Conservation (phyloP, 2,329 filamentous ascomycete species). For the Beauveria caledonica region DNA sequence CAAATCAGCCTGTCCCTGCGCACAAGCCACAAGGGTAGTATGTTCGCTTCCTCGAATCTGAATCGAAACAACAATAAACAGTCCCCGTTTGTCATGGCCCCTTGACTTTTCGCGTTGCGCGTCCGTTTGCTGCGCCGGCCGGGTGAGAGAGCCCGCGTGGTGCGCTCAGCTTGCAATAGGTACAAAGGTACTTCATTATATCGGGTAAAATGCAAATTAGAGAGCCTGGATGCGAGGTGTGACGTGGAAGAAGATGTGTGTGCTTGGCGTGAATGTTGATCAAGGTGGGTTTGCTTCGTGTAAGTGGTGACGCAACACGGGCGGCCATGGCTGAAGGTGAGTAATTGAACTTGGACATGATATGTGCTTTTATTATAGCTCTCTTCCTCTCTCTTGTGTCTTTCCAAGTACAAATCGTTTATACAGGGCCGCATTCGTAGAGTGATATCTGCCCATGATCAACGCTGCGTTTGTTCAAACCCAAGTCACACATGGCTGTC, state of each 20-base stretch:
- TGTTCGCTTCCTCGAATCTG: background rate
- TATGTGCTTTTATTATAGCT: too few relatives aligned
- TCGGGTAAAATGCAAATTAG: too few relatives aligned
- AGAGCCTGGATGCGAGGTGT: background rate
- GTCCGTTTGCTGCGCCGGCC: background rate
- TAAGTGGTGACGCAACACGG: background rate
- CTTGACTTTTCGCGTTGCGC: background rate
- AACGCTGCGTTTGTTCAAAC: background rate
- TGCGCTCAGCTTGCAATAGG: background rate
- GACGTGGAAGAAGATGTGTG: background rate
- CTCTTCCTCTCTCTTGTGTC: too few relatives aligned
- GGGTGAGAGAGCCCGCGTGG: background rate
- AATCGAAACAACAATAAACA: constrained; percentile 3
- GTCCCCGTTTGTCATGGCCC: background rate
- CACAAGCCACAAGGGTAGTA: background rate
- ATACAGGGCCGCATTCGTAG: background rate
- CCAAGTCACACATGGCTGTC: background rate
- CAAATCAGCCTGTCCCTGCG: background rate
- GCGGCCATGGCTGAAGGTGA: background rate
- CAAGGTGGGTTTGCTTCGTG: background rate
- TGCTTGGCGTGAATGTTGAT: background rate
- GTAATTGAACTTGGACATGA: too few relatives aligned
- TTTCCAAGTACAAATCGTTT: too few relatives aligned
- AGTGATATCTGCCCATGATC: background rate
- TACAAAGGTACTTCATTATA: too few relatives aligned